Percentiles rank a stretch among this genome's conserved stretches.
Evolutionary conservation across 352 stramenopile species (phyloP).

Genomic region (Globisporangium spiculum): DNA sequence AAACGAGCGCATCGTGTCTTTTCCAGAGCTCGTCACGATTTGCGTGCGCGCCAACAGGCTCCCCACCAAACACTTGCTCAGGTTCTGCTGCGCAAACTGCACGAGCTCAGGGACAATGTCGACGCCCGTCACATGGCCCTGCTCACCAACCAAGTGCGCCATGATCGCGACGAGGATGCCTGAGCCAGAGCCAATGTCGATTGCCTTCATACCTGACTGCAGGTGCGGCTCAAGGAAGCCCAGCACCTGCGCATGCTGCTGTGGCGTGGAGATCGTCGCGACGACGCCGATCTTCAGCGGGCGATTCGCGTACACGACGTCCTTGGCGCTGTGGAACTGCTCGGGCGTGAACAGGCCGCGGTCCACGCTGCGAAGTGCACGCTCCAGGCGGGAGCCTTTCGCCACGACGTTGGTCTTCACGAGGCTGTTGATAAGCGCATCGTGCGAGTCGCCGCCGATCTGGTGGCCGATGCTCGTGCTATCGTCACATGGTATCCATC

Average conservation of each 20-base stretch:
- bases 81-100: constrained; percentile 61
- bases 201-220: constrained; percentile 48
- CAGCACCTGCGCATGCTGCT: constrained; percentile 82
- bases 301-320: constrained; percentile 62
- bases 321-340: constrained; percentile 20
- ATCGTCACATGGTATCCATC: neutral
- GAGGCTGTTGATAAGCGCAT: constrained; percentile 69
- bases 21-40: constrained; percentile 45
- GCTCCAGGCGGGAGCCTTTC: constrained; percentile 52
- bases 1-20: constrained; percentile 32
- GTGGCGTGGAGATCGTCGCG: constrained; percentile 83
- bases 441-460: constrained; percentile 70
- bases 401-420: constrained; percentile 69
- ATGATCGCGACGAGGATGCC: constrained; percentile 79
- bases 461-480: constrained; percentile 83
- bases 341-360: constrained; percentile 54
- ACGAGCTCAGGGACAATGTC: constrained; percentile 82
- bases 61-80: constrained; percentile 41
- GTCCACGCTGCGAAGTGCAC: constrained; percentile 62
- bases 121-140: constrained; percentile 56
- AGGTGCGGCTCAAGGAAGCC: constrained; percentile 62
- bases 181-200: constrained; percentile 83
- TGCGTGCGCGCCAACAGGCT: constrained; percentile 33
- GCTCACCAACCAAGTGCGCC: constrained; percentile 57
- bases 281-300: constrained; percentile 76